Conservation (phyloP, 305 asterid species). For the Fraxinus ornus region DNA sequence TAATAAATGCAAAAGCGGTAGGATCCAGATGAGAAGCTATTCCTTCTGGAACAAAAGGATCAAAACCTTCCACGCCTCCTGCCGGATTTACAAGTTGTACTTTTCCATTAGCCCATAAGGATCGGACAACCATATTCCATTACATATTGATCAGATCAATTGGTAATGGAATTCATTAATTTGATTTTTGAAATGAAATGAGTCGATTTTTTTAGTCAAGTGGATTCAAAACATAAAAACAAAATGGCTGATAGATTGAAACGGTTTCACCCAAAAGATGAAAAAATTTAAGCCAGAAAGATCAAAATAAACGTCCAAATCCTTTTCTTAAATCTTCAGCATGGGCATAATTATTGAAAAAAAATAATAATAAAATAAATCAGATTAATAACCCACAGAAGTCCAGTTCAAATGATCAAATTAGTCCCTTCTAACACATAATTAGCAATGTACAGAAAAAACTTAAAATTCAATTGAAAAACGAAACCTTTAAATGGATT, state of each 20-base stretch:
- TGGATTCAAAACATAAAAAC: too few species aligned
- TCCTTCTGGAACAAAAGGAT: too few species aligned
- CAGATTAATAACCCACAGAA: not conserved
- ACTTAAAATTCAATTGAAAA: slow-evolving; percentile 1
- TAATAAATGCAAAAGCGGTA: too few species aligned
- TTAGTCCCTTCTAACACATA: not conserved
- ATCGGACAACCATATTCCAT: not conserved
- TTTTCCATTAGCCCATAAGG: not conserved
- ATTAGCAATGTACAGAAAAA: not conserved
- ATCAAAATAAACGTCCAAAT: not conserved
- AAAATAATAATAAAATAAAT: too few species aligned
- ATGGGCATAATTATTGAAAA: not conserved
- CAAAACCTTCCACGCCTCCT: not conserved
- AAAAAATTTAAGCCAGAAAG: not conserved
- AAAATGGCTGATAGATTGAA: not conserved
- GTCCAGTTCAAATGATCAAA: not conserved
- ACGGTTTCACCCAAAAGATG: not conserved
- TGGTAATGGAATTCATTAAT: not conserved
- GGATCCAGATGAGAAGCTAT: too few species aligned
- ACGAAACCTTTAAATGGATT: slow-evolving; percentile 85
- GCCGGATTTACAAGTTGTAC: not conserved
- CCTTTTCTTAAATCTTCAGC: not conserved
- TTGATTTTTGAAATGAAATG: not conserved
- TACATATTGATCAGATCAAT: not conserved
- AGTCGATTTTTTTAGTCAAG: not conserved